phyloP scores from a whole-genome alignment of 2,329 filamentous ascomycete species.

The Bipolaris cookei region DNA sequence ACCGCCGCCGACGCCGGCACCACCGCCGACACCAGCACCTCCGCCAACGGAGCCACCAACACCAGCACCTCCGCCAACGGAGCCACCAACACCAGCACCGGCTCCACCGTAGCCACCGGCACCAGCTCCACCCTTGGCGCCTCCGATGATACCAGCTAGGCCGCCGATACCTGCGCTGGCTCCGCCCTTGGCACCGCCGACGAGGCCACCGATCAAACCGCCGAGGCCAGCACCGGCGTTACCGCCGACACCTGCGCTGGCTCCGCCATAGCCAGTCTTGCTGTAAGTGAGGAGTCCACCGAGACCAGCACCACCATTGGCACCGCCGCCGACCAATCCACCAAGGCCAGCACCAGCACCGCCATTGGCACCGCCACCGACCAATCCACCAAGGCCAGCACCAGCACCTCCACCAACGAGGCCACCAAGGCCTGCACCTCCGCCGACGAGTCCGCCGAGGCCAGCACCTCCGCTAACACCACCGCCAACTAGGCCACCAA shows the following conservation, averaged over 20 bases:
- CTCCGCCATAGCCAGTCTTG: not conserved
- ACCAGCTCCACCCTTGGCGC: not conserved
- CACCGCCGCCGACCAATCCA: not conserved
- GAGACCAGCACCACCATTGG: not conserved
- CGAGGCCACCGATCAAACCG: not conserved
- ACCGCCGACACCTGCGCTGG: not conserved
- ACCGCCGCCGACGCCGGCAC: slow-evolving; percentile 3
- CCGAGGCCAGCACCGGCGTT: not conserved
- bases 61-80: not conserved
- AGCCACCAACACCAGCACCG: not conserved
- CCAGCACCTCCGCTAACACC: slow-evolving; percentile 1
- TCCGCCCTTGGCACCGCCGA: not conserved
- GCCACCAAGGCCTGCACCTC: not conserved
- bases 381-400: not conserved
- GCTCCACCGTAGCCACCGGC: not conserved
- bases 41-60: not conserved
- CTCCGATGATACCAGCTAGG: not conserved
- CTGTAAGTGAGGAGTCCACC: not conserved
- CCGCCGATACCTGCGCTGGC: not conserved
- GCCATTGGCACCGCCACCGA: not conserved
- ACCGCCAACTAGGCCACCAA: not conserved
- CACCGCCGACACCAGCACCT: not conserved
- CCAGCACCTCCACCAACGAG: not conserved
- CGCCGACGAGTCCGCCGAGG: not conserved
- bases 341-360: not conserved